A percentile compares a stretch with the other conserved stretches of the same genome.
Evolutionary conservation across 208 protist genomes (phyloP).

Genomic region (Blastocrithidia nonstop): DNA sequence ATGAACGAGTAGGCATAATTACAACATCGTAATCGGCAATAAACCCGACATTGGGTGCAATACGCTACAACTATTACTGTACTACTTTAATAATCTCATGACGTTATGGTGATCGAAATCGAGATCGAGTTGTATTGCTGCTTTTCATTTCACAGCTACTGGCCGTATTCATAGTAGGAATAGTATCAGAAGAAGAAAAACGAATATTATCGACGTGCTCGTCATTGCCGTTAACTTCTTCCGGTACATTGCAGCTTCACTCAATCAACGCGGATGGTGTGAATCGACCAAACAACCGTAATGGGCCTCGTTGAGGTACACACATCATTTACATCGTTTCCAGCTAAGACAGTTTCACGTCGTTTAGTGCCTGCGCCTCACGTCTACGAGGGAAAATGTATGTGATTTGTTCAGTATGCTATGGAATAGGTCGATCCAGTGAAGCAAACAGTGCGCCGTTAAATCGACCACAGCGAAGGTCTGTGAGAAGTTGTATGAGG

Average conservation of each 20-base stretch:
- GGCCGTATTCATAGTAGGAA: no score
- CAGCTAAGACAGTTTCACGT: constrained; percentile 46
- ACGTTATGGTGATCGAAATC: no score
- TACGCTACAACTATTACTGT: no score
- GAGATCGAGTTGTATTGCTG: no score
- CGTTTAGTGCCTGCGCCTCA: constrained; percentile 66
- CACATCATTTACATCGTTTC: constrained; percentile 40
- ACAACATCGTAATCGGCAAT: no score
- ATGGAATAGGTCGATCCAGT: constrained; percentile 42
- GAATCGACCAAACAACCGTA: constrained; percentile 56
- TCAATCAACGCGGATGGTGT: constrained; percentile 36
- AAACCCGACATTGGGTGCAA: no score
- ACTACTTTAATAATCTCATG: no score
- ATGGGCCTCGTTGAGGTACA: constrained; percentile 52
- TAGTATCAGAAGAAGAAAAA: no score
- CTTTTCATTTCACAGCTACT: no score
- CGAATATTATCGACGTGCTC: no score
- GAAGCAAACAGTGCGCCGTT: constrained; percentile 14
- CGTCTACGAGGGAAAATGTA: constrained; percentile 66
- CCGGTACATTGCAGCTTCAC: constrained; percentile 7
- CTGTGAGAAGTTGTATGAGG: constrained; percentile 30
- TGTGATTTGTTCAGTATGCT: constrained; percentile 32
- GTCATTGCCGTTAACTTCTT: no score
- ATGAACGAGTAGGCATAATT: no score
- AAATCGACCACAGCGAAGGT: constrained; percentile 48